phyloP scores from a whole-genome alignment of 208 protist species.

The Angomonas ambiguus region DNA sequence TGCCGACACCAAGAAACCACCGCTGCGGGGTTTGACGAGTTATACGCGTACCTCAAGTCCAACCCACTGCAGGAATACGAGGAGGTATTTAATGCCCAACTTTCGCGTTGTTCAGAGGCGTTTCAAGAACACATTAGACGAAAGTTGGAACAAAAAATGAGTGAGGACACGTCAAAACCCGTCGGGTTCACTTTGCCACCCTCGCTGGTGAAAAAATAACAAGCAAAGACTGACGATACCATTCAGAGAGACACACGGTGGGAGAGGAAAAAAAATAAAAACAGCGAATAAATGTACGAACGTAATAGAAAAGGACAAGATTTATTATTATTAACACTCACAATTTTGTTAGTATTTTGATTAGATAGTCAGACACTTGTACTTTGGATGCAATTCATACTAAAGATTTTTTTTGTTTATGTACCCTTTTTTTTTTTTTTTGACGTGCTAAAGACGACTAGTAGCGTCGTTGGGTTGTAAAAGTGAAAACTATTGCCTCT shows the following conservation, averaged over 20 bases:
- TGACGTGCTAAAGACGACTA: too few species aligned
- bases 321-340: not conserved
- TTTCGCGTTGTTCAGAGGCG: constrained; percentile 75
- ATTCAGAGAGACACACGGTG: not conserved
- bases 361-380: not conserved
- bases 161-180: constrained; percentile 38
- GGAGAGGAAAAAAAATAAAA: not conserved
- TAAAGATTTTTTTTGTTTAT: not conserved
- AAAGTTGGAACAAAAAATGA: constrained; percentile 64
- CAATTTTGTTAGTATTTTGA: not conserved
- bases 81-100: constrained; percentile 67
- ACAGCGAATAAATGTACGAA: not conserved
- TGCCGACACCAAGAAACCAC: constrained; percentile 83
- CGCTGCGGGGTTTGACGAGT: constrained; percentile 63
- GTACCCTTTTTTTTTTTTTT: not conserved
- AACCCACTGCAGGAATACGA: constrained; percentile 30
- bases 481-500: not conserved
- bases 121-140: constrained; percentile 84
- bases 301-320: not conserved
- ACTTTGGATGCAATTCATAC: not conserved
- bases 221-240: not conserved
- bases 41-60: constrained; percentile 56
- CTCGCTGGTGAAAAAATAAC: constrained; percentile 30
- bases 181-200: constrained; percentile 37
- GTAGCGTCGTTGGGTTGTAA: not conserved